Evolutionary conservation across 768 basidiomycete species (phyloP).

Genomic region (Amanita rubescens): DNA sequence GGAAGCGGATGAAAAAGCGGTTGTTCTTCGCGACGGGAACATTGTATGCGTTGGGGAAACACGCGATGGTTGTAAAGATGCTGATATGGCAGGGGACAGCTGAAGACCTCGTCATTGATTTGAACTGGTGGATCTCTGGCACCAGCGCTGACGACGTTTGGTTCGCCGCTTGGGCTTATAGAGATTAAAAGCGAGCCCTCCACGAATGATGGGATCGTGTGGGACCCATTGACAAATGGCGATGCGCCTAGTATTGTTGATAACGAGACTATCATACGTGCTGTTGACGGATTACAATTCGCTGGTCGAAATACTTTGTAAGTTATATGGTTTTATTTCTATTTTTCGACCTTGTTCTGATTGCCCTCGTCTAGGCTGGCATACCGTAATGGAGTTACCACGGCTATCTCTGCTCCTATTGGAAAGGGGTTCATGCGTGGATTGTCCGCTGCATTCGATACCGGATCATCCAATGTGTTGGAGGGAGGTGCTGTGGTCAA

Average conservation of each 20-base stretch:
- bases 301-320: slow-evolving; percentile 43
- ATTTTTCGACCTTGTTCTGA: neutral
- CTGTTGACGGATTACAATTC: slow-evolving; percentile 33
- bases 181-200: slow-evolving; percentile 61
- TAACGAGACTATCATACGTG: slow-evolving; percentile 9
- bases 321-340: slow-evolving; percentile 16
- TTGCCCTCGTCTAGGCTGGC: slow-evolving; percentile 42
- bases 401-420: slow-evolving; percentile 53
- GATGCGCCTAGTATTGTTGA: slow-evolving; percentile 35
- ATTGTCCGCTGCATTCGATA: slow-evolving; percentile 52
- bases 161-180: slow-evolving; percentile 54
- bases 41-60: slow-evolving; percentile 38
- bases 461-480: slow-evolving; percentile 51
- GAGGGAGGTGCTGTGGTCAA: slow-evolving; percentile 59
- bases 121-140: slow-evolving; percentile 57
- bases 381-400: slow-evolving; percentile 68
- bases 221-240: slow-evolving; percentile 37
- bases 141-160: slow-evolving; percentile 60
- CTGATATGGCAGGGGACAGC: neutral
- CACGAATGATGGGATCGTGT: slow-evolving; percentile 58
- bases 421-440: slow-evolving; percentile 54
- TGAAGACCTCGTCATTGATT: slow-evolving; percentile 32
- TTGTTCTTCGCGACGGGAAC: slow-evolving; percentile 47
- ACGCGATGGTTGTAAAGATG: neutral
- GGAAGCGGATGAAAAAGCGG: slow-evolving; percentile 17